Conservation (phyloP, 306 rosid species). For the Argentina anserina region DNA sequence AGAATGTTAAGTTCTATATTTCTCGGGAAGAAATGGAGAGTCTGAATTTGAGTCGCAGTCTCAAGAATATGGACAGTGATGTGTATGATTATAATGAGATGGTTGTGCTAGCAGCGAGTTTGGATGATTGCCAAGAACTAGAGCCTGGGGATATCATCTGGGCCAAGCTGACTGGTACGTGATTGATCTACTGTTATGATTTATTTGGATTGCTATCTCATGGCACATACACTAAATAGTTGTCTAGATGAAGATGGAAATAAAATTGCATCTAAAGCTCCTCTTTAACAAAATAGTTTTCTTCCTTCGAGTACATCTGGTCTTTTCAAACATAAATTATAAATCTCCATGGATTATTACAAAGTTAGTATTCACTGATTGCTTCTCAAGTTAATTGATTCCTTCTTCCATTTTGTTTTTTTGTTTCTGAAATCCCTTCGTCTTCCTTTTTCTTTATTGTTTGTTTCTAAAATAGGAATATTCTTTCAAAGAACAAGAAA, state of each 20-base stretch:
- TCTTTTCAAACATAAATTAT: not conserved
- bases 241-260: constrained; percentile 6
- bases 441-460: no score
- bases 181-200: constrained; percentile 20
- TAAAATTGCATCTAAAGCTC: not conserved
- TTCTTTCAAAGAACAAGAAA: not conserved
- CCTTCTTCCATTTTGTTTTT: not conserved
- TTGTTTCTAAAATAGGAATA: not conserved
- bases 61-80: constrained; percentile 48
- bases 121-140: constrained; percentile 77
- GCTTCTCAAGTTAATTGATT: not conserved
- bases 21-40: constrained; percentile 76
- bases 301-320: not conserved
- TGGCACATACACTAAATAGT: not conserved
- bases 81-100: constrained; percentile 80
- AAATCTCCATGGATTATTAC: not conserved
- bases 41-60: constrained; percentile 58
- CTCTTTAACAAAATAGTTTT: not conserved
- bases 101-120: constrained; percentile 92
- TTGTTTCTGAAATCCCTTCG: not conserved
- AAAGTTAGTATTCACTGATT: not conserved
- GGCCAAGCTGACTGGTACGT: constrained; percentile 97
- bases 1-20: constrained; percentile 68
- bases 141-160: constrained; percentile 91
- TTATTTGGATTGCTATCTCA: not conserved